These are phyloP conservation scores for Castanea sativa DNA, from an alignment of 306 rosid genomes.

Conservation along the genomic window DNA sequence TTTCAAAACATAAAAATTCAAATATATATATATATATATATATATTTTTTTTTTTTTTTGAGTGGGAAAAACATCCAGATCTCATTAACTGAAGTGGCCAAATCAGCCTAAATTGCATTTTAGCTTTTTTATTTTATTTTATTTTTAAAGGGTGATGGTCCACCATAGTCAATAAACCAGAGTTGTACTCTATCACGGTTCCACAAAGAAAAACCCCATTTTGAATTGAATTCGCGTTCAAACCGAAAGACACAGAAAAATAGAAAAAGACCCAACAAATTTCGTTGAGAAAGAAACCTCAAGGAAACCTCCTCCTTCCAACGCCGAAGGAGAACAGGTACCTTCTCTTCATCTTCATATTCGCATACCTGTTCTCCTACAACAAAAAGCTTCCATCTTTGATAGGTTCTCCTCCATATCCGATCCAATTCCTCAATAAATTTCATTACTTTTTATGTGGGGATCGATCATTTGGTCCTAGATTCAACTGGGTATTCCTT, in stretches of 20 bases:
- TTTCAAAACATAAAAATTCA: too few relatives aligned
- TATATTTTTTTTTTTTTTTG: too few relatives aligned
- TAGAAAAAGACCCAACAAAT: too few relatives aligned
- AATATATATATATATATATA: too few relatives aligned
- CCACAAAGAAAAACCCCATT: neutral
- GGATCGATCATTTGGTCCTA: neutral
- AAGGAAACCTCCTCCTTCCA: slow-evolving; percentile 27
- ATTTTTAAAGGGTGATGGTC: neutral
- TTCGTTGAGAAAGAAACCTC: slow-evolving; percentile 1
- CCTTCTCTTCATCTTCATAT: neutral
- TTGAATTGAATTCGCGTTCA: neutral
- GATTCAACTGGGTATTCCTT: neutral
- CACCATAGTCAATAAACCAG: neutral
- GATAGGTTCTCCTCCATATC: slow-evolving; percentile 1
- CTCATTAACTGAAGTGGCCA: too few relatives aligned
- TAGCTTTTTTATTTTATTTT: too few relatives aligned
- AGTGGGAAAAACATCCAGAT: too few relatives aligned
- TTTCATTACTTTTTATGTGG: neutral
- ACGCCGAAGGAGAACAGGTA: slow-evolving; percentile 40
- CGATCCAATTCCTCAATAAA: neutral
- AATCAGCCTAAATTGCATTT: too few relatives aligned
- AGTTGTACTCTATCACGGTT: neutral
- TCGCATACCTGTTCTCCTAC: slow-evolving; percentile 34
- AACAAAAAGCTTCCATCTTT: neutral
- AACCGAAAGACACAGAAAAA: neutral